Evolutionary conservation across 2,329 filamentous ascomycete genomes (phyloP).

Genomic region (Pseudonectria buxi): DNA sequence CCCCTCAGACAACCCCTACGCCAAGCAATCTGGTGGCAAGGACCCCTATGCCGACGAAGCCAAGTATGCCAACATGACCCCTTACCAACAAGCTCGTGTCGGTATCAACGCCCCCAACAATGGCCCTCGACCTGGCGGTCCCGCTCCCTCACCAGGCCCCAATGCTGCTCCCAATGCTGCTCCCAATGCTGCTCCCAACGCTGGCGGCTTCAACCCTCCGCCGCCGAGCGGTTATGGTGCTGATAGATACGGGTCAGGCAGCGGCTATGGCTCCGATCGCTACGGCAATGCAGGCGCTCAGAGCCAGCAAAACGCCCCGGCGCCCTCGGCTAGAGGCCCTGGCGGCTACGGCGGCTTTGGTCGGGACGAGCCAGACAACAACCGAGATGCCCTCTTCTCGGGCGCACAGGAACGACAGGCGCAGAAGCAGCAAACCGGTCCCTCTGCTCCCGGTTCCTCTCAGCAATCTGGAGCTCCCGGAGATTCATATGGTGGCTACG

Average conservation of each 20-base stretch:
- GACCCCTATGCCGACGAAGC: constrained; percentile 49
- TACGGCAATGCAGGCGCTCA: constrained; percentile 37
- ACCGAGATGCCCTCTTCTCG: constrained; percentile 58
- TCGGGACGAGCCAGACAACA: constrained; percentile 39
- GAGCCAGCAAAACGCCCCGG: constrained; percentile 19
- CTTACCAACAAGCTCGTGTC: constrained; percentile 39
- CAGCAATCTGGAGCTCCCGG: constrained; percentile 19
- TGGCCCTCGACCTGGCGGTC: constrained; percentile 25
- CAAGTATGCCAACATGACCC: constrained; percentile 38
- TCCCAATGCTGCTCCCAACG: constrained; percentile 9
- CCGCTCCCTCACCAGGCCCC: constrained; percentile 24
- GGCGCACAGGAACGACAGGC: constrained; percentile 46
- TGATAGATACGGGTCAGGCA: constrained; percentile 44
- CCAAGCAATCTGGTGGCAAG: constrained; percentile 37
- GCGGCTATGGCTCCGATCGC: constrained; percentile 47
- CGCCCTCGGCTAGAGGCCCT: constrained; percentile 36
- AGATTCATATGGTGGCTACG: constrained; percentile 45
- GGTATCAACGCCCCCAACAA: constrained; percentile 23
- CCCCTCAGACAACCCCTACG: constrained; percentile 50
- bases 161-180: constrained; percentile 19
- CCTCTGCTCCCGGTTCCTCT: constrained; percentile 14
- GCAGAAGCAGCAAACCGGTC: constrained; percentile 27
- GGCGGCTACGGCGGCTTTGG: constrained; percentile 58
- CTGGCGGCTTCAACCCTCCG: constrained; percentile 16
- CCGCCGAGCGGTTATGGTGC: constrained; percentile 42